Evolutionary conservation across 768 basidiomycete species (phyloP).

Genomic region (Leccinellum luteum): DNA sequence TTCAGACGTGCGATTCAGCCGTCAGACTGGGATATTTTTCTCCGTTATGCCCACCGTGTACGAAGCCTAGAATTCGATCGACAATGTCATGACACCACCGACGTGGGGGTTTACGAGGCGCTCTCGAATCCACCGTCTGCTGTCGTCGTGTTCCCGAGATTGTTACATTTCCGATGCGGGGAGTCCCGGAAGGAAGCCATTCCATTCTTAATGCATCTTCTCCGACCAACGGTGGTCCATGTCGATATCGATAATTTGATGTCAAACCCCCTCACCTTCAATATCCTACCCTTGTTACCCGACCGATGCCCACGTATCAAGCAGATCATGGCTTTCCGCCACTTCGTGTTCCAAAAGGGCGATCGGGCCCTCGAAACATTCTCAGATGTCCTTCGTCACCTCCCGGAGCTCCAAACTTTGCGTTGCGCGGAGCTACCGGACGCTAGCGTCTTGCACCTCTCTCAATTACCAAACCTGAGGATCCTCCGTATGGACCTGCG

Average conservation of each 20-base stretch:
- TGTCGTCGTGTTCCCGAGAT: slow-evolving; percentile 22
- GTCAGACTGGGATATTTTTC: slow-evolving; percentile 30
- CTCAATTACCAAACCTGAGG: slow-evolving; percentile 19
- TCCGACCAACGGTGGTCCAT: slow-evolving; percentile 24
- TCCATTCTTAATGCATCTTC: slow-evolving; percentile 24
- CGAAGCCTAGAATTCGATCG: slow-evolving; percentile 33
- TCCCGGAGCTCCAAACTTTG: slow-evolving; percentile 20
- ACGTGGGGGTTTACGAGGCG: slow-evolving; percentile 18
- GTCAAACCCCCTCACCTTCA: slow-evolving; percentile 21
- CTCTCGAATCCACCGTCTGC: slow-evolving; percentile 17
- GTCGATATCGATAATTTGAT: slow-evolving; percentile 31
- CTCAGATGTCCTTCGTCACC: slow-evolving; percentile 21
- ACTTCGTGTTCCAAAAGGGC: slow-evolving; percentile 26
- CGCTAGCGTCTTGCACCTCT: slow-evolving; percentile 20
- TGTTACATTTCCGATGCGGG: slow-evolving; percentile 29
- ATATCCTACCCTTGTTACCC: slow-evolving; percentile 20
- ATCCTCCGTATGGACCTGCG: slow-evolving; percentile 28
- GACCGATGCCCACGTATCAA: slow-evolving; percentile 24
- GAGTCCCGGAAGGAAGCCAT: slow-evolving; percentile 23
- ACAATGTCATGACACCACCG: slow-evolving; percentile 22
- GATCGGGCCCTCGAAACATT: slow-evolving; percentile 24
- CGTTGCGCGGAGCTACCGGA: slow-evolving; percentile 30
- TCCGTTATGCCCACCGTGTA: slow-evolving; percentile 28
- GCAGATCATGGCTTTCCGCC: slow-evolving; percentile 29
- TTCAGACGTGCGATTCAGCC: slow-evolving; percentile 20